Base-by-base conservation (phyloP, 805 yeast species). In the Wickerhamiella sergipiensis region DNA sequence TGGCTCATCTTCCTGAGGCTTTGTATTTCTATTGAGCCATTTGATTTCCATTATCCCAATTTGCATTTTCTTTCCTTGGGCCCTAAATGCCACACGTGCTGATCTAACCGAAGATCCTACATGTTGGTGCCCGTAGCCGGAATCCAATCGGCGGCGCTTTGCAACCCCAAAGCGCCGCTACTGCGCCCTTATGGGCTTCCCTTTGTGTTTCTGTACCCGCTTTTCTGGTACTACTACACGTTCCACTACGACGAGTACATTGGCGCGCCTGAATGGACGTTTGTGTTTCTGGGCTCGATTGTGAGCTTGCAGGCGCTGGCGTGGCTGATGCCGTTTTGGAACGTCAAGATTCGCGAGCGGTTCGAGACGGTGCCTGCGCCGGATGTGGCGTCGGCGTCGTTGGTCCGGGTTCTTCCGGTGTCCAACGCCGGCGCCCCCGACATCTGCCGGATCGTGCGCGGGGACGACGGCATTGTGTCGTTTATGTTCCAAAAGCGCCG, bases 301-400 rank as follows among this genome's bases (percentile, higher is more conserved):
- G 65, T 83, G 38, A 79, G 95, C 2, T 54, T 83, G 52, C 94
- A 90, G 63, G 70, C 81, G 44, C 71, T 90, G 64, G 71, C 90
- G 52, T 76, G 88, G 82, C 76, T 90, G 65, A 77, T 87, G 78
- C 96, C 97, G n/a, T 83, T 83, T 61, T 90, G 98, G 98, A 87
- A 81, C 63, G 75, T 88, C 53, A 74, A 77, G 47, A 68, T 90
- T 49, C 77, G 79, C 53, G 77, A 85, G 36, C 65, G 67, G 3
- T 87, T 90, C 70, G 85, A 88, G 62, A 87, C 84, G 61, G 58
- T 62, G 17, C 59, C 67, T 29, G 88, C 80, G 18, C 52, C 70
- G 3, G 57, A 72, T 15, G 69, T 87, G 43, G 68, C 64, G 29
- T 79, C 79, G 49, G 96, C 97, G 8, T 66, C 81, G 48, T 80